These are phyloP conservation scores for Talaromyces sp. DNA, from an alignment of 2,329 filamentous ascomycete species.

Conservation along the genomic window DNA sequence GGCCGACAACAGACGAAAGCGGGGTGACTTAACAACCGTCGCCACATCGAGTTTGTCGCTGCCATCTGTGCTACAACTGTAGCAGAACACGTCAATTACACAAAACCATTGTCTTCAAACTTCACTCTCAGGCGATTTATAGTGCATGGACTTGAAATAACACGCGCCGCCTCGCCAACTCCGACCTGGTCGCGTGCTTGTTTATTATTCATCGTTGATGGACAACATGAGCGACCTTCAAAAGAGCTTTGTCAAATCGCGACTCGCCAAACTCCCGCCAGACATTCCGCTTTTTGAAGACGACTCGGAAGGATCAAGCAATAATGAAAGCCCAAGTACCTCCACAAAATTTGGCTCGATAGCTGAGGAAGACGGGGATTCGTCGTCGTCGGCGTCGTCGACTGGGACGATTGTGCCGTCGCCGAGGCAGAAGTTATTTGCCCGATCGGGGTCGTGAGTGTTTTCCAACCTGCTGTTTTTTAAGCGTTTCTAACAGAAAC, in stretches of 20 bases:
- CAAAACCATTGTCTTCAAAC: background rate
- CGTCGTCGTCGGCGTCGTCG: constrained; percentile 79
- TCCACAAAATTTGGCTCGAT: constrained; percentile 31
- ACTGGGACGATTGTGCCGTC: constrained; percentile 87
- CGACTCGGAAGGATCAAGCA: constrained; percentile 19
- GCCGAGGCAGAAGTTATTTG: constrained; percentile 66
- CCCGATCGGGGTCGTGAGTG: constrained; percentile 61
- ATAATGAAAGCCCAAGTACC: constrained; percentile 16
- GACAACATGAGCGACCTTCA: constrained; percentile 71
- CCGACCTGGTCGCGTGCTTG: background rate
- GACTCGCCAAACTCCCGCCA: constrained; percentile 59
- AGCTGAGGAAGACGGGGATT: constrained; percentile 38
- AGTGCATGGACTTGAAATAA: background rate
- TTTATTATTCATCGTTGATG: background rate
- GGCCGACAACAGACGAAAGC: background rate
- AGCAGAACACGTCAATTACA: background rate
- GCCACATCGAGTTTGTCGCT: background rate
- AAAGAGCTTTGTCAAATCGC: constrained; percentile 70
- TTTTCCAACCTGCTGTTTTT: background rate
- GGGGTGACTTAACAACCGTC: background rate
- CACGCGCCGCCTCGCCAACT: no score
- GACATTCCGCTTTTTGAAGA: constrained; percentile 45
- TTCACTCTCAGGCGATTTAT: background rate
- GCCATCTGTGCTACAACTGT: background rate
- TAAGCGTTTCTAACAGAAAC: background rate